Evolutionary conservation across 768 basidiomycete genomes (phyloP), one percentile per base, ranked within the genome.

Genomic region (Leccinellum rugosiceps): DNA sequence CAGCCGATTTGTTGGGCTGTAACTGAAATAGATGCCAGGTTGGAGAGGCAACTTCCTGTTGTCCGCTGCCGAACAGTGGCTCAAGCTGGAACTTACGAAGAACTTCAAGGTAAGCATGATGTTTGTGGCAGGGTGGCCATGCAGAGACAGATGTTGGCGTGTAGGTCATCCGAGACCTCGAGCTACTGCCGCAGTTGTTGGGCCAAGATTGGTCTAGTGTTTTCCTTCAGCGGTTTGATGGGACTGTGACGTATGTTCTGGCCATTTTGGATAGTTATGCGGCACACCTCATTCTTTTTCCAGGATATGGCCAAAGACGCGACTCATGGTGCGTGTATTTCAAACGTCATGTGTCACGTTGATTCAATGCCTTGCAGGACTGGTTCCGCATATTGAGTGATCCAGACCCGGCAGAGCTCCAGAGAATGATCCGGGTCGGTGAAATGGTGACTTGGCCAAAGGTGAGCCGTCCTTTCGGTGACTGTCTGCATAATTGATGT

Each of bases 171-270:
- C 88, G 97, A 43, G 97, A 98, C 70, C 81, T 99, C 1, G 97
- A 99, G 68, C 82, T 99, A 21, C 79, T 98, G 54, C 97, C 97
- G n/a, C 88, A 93, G 57, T 65, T 98, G 3, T 77, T 96, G 6
- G 95, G 95, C 2, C 93, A 86, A 68, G 96, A 99, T 70, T 98
- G 96, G 96, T 93, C 92, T 1, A 90, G 89, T 60, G 93, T 98
- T 11, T 99, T 98, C 69, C 76, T 98, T 50, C 97, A 98, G 71
- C 83, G 92, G 50, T 98, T 97, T 68, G 93, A 93, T 63, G 91
- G 91, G 4, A 78, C 83, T 25, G 86, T 94, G 49, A 94, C 92
- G 91, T 92, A 79, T 67, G 88, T 78, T 17, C 11, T 21, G 41
- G n/a, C 44, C 15, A 47, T 54, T 8, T 51, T 38, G 49, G 25